phyloP scores from a whole-genome alignment of 768 basidiomycete species.

The Crucibulum laeve region DNA sequence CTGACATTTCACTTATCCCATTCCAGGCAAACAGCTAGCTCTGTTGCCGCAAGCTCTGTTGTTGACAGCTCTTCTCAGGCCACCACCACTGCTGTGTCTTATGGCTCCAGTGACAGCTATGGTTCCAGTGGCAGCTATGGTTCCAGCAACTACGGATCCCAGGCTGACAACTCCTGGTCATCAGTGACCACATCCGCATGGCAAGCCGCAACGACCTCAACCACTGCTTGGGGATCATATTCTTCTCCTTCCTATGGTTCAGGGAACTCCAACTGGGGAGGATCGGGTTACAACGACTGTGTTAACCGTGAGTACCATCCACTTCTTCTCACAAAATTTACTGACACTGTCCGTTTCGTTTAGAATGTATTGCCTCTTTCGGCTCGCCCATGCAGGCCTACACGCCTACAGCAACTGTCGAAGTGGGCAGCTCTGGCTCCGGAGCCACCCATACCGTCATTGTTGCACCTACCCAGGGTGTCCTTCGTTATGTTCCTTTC shows the following conservation, averaged over 20 bases:
- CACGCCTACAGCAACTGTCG: conserved; percentile 26
- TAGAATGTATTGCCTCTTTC: conserved; percentile 67
- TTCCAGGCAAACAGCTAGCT: conserved; percentile 10
- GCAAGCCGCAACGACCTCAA: conserved; percentile 12
- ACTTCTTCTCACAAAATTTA: not conserved
- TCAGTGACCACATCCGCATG: conserved; percentile 1
- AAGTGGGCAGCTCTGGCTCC: conserved; percentile 32
- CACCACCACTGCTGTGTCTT: conserved; percentile 8
- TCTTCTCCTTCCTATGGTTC: conserved; percentile 58
- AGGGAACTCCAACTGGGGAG: conserved; percentile 54
- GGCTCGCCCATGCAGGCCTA: conserved; percentile 32
- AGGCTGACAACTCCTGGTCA: conserved; percentile 3
- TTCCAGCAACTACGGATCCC: conserved; percentile 5
- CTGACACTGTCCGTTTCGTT: conserved; percentile 1
- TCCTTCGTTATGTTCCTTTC: conserved; percentile 73
- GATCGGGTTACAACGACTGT: conserved; percentile 58
- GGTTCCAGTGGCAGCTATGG: conserved; percentile 14
- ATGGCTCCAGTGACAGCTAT: conserved; percentile 14
- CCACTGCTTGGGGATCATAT: conserved; percentile 21
- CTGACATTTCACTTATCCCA: conserved; percentile 1
- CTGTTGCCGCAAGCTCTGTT: conserved; percentile 10
- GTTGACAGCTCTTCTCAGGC: conserved; percentile 12
- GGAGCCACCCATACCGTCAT: conserved; percentile 72
- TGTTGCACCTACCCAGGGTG: conserved; percentile 74
- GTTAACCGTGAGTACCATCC: conserved; percentile 53